phyloP scores from a whole-genome alignment of 768 basidiomycete species.

The Tylopilus plumbeoviolaceoides region DNA sequence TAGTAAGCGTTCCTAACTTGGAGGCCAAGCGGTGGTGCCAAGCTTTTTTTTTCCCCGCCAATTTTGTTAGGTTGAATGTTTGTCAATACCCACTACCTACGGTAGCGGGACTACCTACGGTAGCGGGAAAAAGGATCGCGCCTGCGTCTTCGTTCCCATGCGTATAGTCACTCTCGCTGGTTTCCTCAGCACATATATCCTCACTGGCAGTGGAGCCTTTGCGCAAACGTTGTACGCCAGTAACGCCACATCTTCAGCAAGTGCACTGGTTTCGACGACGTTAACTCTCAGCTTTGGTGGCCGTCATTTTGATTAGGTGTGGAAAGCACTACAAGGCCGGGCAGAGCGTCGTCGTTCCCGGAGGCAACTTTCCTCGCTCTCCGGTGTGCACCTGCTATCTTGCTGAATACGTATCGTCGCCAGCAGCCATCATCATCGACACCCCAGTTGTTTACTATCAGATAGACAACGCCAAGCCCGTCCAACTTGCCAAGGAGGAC shows the following conservation, averaged over 20 bases:
- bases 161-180: constrained; percentile 2
- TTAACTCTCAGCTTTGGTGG: background rate
- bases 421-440: constrained; percentile 49
- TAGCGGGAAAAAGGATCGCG: too few species aligned
- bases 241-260: too few species aligned
- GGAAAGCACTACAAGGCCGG: constrained; percentile 51
- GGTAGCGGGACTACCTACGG: too few species aligned
- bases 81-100: too few species aligned
- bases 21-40: too few species aligned
- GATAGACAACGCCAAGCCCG: constrained; percentile 43
- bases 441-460: constrained; percentile 44
- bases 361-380: constrained; percentile 55
- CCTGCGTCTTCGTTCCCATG: constrained; percentile 12
- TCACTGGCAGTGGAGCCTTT: constrained; percentile 10
- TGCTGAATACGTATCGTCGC: constrained; percentile 43
- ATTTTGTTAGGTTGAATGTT: too few species aligned
- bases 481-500: constrained; percentile 29
- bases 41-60: too few species aligned
- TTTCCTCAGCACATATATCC: constrained; percentile 8
- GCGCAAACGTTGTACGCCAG: constrained; percentile 33
- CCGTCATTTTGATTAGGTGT: constrained; percentile 37
- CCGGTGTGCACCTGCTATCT: constrained; percentile 57
- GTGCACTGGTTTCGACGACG: background rate
- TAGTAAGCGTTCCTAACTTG: too few species aligned
- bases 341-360: constrained; percentile 41